Evolutionary conservation across 2,329 filamentous ascomycete genomes (phyloP).

Genomic region (Grosmannia clavigera): DNA sequence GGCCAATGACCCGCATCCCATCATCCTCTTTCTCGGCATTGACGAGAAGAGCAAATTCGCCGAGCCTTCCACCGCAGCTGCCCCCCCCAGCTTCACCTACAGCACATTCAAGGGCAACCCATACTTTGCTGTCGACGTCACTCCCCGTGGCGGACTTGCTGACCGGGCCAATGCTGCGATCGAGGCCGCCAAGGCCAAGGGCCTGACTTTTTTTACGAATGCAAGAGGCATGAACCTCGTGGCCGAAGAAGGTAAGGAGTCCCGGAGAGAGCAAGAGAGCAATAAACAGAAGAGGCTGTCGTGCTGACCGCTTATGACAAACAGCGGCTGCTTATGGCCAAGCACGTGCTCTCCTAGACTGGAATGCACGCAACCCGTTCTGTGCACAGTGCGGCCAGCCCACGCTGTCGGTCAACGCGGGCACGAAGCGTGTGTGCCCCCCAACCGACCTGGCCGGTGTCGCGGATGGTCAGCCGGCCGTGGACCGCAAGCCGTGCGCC

Average conservation of each 20-base stretch:
- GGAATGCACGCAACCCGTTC: constrained; percentile 87
- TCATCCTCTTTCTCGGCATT: constrained; percentile 75
- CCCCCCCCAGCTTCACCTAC: constrained; percentile 34
- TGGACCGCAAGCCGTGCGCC: constrained; percentile 56
- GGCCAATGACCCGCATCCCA: constrained; percentile 42
- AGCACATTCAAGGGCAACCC: constrained; percentile 67
- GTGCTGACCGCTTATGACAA: not conserved
- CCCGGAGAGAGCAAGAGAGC: not conserved
- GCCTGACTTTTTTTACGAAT: constrained; percentile 54
- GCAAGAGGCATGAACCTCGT: constrained; percentile 28
- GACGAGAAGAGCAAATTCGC: constrained; percentile 41
- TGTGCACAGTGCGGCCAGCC: constrained; percentile 79
- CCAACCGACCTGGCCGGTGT: constrained; percentile 48
- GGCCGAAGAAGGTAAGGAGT: constrained; percentile 32
- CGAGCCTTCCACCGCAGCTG: constrained; percentile 18
- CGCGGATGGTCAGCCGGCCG: constrained; percentile 29
- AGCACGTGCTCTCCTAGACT: constrained; percentile 78
- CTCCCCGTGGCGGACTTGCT: constrained; percentile 45
- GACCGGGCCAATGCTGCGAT: constrained; percentile 45
- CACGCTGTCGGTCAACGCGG: constrained; percentile 67
- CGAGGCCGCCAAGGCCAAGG: constrained; percentile 43
- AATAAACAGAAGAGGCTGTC: not conserved
- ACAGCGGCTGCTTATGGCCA: constrained; percentile 83
- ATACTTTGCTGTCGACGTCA: constrained; percentile 84
- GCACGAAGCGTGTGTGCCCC: constrained; percentile 71